Evolutionary conservation across 768 basidiomycete species (phyloP), one percentile per base, ranked within the genome.

Genomic region (Boletus sensibilis): DNA sequence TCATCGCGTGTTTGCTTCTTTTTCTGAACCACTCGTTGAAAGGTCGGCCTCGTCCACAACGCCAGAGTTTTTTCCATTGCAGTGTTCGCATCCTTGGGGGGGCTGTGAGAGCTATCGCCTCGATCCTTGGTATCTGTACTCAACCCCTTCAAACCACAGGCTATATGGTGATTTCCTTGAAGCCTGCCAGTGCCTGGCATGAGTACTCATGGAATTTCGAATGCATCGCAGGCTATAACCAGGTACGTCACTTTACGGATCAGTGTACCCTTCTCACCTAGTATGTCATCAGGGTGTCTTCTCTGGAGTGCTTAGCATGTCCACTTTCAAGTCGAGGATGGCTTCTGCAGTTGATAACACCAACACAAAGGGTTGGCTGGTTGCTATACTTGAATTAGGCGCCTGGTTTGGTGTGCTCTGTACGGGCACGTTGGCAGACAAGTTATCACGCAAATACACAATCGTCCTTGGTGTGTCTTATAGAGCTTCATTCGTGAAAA

Each of bases 61-160:
- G 76, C 81, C 44, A 79, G 76, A 61, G 75, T 88, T 27, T 84
- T 90, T 55, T 75, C 79, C 27, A 83, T 90, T 50, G 83, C 90
- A 14, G 79, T 88, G 20, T 92, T 91, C 64, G 90, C 89, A 3
- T 90, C 88, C 14, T 76, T 91, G 21, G 90, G 90, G 67, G 88
- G 89, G 64, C 70, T 92, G 79, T 85, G 74, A 64, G 86, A 77
- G 21, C 16, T 20, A 34, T 25, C 49, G 20, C 7, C 31, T 47
- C n/a, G n/a, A 16, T 41, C 14, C 23, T 52, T 29, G 14, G 16
- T 44, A 1, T 12, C 14, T n/a, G 35, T 34, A 34, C 49, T 63
- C 14, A 65, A 48, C 46, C 25, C 25, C 4, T 31, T 37, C 23
- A 16, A 34, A 45, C n/a, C 60, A 27, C 71, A 90, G 84, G 47